Base-by-base conservation (phyloP, 148 eudicot genomes). In the Euryodendron excelsum region DNA sequence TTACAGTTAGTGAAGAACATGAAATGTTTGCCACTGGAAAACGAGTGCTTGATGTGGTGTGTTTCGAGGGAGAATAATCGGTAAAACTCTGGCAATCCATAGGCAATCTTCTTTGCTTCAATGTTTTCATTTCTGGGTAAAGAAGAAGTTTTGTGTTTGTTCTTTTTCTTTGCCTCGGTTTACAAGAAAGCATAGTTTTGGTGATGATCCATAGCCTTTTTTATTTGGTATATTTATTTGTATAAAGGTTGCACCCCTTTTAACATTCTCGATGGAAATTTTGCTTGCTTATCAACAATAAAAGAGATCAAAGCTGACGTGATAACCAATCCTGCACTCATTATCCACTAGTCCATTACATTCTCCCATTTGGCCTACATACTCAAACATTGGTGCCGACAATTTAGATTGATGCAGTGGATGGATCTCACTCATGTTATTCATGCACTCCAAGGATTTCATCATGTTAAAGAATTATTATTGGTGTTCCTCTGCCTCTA, bases 31-130 rank as follows among this genome's bases (percentile, higher is more conserved):
- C n/a, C n/a, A n/a, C n/a, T n/a, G n/a, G n/a, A n/a, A n/a, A n/a
- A n/a, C n/a, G n/a, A n/a, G 65, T 30, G 65, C 28, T 28, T 61
- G 65, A 61, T 61, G 33, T 10, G 65, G 36, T 61, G 36, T 7
- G 30, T 61, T 28, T 14, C 44, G 3, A 13, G 65, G 65, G 15
- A 61, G 36, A 61, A 61, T 13, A 61, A 3, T 28, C 12, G 65
- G 65, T 55, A 61, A 61, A 30, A 61, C 65, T 61, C 34, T 12
- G 65, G 28, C 12, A 61, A 61, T 61, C 28, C 36, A 61, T 27
- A 28, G 65, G 65, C 65, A 61, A 18, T 28, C 31, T 61, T 61
- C 60, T 61, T 61, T 61, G 34, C 65, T 61, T 28, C 65, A 61
- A 27, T 61, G 34, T 12, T 28, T 61, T 61, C 65, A 61, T 28